Conservation (phyloP, 257 asterid species). For the Capsicum chinense region DNA sequence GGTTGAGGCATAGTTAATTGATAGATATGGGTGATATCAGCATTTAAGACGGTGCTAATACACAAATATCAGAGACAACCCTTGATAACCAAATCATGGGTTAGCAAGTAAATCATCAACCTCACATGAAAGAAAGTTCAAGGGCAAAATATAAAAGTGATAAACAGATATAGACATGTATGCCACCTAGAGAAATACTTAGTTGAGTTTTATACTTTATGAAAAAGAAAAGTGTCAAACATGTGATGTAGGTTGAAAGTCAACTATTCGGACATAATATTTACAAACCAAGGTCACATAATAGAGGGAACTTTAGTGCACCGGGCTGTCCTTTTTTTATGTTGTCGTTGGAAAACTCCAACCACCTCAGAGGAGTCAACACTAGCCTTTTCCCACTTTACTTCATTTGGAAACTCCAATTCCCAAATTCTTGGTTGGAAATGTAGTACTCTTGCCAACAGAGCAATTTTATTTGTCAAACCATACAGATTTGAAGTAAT, state of each 20-base stretch:
- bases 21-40: conserved; percentile 31
- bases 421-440: background rate
- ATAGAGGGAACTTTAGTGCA: too few species aligned
- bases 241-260: conserved; percentile 6
- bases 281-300: background rate
- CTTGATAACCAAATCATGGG: conserved; percentile 19
- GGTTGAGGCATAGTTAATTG: background rate
- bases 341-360: background rate
- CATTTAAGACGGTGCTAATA: background rate
- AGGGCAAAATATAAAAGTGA: background rate
- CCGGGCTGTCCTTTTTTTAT: background rate
- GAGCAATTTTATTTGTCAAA: background rate
- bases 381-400: background rate
- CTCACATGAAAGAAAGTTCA: background rate
- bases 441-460: background rate
- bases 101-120: background rate
- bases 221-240: background rate
- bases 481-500: background rate
- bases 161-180: background rate
- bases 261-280: background rate
- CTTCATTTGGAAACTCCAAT: background rate
- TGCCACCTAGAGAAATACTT: background rate
- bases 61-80: conserved; percentile 13
- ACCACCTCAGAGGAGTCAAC: background rate
- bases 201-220: background rate